Evolutionary conservation across 257 asterid species (phyloP).

Genomic region (Penstemon barbatus): DNA sequence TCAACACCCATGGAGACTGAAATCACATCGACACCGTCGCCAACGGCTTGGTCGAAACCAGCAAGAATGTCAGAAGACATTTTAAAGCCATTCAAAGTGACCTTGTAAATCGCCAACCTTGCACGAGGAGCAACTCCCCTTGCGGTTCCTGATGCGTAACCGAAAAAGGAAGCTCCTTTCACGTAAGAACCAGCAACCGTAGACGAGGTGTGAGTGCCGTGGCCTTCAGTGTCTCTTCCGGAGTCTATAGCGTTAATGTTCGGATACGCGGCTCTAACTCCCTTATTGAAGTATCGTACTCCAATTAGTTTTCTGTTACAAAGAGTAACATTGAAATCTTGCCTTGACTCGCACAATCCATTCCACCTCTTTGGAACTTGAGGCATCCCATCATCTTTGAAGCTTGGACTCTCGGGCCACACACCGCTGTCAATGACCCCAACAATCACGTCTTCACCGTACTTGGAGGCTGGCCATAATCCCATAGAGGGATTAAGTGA

Average conservation of each 20-base stretch:
- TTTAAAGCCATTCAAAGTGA: slow-evolving; percentile 30
- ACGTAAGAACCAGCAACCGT: slow-evolving; percentile 49
- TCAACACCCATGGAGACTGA: slow-evolving; percentile 34
- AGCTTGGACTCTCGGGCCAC: slow-evolving; percentile 54
- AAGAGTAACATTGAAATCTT: slow-evolving; percentile 38
- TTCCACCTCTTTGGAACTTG: slow-evolving; percentile 48
- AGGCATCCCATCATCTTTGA: slow-evolving; percentile 43
- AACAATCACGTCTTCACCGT: slow-evolving; percentile 38
- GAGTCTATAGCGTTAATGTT: slow-evolving; percentile 29
- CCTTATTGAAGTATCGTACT: slow-evolving; percentile 44
- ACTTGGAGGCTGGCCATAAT: slow-evolving; percentile 43
- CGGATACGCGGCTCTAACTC: slow-evolving; percentile 33
- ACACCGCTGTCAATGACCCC: slow-evolving; percentile 47
- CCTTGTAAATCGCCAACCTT: slow-evolving; percentile 39
- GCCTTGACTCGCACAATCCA: slow-evolving; percentile 46
- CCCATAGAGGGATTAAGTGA: slow-evolving; percentile 33
- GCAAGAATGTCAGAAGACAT: slow-evolving; percentile 43
- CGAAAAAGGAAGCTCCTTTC: slow-evolving; percentile 34
- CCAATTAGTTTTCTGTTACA: slow-evolving; percentile 50
- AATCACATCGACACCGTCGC: slow-evolving; percentile 45
- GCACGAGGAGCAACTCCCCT: slow-evolving; percentile 55
- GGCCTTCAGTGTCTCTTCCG: slow-evolving; percentile 39
- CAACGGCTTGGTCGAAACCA: slow-evolving; percentile 53
- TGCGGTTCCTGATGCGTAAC: slow-evolving; percentile 46
- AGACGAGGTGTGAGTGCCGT: slow-evolving; percentile 49